These are phyloP conservation scores for Paraglomus occultum DNA, from an alignment of 192 early-diverging fungal species.

Conservation along the genomic window DNA sequence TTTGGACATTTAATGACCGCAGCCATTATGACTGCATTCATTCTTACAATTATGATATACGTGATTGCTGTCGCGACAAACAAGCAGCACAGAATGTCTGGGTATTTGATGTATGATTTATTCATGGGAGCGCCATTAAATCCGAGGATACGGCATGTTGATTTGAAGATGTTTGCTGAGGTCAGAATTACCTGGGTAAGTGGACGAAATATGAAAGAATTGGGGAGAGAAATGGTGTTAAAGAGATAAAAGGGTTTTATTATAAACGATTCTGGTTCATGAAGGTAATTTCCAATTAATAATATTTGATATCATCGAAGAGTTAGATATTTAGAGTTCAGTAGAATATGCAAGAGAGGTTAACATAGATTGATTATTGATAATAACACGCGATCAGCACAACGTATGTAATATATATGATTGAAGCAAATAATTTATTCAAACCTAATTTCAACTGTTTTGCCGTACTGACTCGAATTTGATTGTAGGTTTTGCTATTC, in stretches of 20 bases:
- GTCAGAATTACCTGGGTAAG: conserved; percentile 46
- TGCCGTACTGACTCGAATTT: background rate
- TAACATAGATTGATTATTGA: too few relatives aligned
- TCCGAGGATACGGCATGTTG: conserved; percentile 44
- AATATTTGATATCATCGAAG: too few relatives aligned
- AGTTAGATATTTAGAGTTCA: too few relatives aligned
- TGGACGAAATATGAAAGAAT: too few relatives aligned
- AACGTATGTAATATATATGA: too few relatives aligned
- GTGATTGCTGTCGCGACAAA: conserved; percentile 32
- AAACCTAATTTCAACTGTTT: background rate
- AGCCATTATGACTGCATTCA: conserved; percentile 50
- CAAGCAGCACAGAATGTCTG: conserved; percentile 55
- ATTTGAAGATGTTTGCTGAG: conserved; percentile 54
- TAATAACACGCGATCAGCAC: too few relatives aligned
- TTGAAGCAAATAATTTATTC: too few relatives aligned
- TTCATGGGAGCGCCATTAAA: conserved; percentile 50
- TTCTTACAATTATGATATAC: conserved; percentile 42
- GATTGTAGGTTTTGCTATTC: conserved; percentile 35
- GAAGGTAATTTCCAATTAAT: too few relatives aligned
- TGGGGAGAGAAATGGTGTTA: too few relatives aligned
- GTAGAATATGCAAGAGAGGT: too few relatives aligned
- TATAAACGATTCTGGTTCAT: too few relatives aligned
- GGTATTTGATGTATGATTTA: conserved; percentile 46
- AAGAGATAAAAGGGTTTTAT: too few relatives aligned
- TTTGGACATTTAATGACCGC: conserved; percentile 56